A percentile compares a stretch with the other conserved stretches of the same genome.
phyloP scores from a whole-genome alignment of 164 flowering plant species.

The Malania oleifera region DNA sequence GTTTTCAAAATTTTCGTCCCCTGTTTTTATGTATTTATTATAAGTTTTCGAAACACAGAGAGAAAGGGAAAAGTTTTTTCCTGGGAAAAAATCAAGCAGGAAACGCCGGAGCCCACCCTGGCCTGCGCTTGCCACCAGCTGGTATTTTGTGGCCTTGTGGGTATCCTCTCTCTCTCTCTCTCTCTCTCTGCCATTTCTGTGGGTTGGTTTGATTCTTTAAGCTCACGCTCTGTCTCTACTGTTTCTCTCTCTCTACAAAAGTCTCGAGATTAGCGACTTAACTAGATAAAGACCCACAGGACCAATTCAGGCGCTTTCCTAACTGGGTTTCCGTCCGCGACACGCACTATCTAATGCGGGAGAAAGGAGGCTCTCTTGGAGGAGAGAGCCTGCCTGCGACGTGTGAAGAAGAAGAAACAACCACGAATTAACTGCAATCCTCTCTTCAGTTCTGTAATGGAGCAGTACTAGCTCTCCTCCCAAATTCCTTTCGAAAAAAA shows the following conservation, averaged over 20 bases:
- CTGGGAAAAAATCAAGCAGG: no score
- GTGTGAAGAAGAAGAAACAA: conserved; percentile 6
- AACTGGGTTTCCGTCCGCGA: conserved; percentile 10
- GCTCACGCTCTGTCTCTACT: no score
- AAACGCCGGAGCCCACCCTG: conserved; percentile 8
- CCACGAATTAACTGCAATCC: neutral
- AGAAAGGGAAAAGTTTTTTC: neutral
- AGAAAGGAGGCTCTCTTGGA: conserved; percentile 66
- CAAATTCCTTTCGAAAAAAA: no score
- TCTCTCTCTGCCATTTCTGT: neutral
- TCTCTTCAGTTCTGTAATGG: neutral
- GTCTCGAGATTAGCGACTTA: conserved; percentile 39
- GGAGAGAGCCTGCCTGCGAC: conserved; percentile 53
- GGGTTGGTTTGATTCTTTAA: conserved; percentile 8
- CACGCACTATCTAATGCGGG: conserved; percentile 40
- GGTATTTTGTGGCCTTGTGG: conserved; percentile 6
- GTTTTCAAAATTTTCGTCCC: no score
- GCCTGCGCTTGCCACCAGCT: neutral
- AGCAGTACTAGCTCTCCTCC: no score
- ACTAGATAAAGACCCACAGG: conserved; percentile 24
- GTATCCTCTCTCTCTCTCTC: no score
- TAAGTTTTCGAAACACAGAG: conserved; percentile 1
- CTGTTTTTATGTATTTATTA: no score
- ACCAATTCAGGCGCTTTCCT: conserved; percentile 1
- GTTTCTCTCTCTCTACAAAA: conserved; percentile 3